Conservation (phyloP, 2,329 filamentous ascomycete genomes). For the Xylariales sp. region DNA sequence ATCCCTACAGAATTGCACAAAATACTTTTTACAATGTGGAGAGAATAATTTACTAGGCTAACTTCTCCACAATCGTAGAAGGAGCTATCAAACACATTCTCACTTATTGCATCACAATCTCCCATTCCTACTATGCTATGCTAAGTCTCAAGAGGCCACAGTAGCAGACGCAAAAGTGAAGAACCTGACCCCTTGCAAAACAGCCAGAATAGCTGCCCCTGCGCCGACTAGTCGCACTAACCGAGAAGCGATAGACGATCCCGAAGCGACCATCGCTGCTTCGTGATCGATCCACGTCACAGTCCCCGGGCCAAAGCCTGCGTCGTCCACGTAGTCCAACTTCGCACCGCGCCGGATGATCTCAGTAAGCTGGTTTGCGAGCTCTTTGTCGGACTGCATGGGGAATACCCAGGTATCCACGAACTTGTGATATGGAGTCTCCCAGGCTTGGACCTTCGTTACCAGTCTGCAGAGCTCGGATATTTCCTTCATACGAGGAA, state of each 20-base stretch:
- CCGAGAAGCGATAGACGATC: not conserved
- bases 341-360: too few relatives aligned
- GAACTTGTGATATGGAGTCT: too few relatives aligned
- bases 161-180: not conserved
- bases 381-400: too few relatives aligned
- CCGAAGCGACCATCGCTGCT: not conserved
- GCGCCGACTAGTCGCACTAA: not conserved
- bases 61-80: not conserved
- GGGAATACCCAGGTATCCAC: too few relatives aligned
- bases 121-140: not conserved
- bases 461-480: not conserved
- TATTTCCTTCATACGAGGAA: slow-evolving; percentile 1
- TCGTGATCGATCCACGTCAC: not conserved
- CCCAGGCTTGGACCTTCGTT: not conserved
- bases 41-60: not conserved
- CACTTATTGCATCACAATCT: not conserved
- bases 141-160: not conserved
- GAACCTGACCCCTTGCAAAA: not conserved
- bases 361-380: too few relatives aligned
- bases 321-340: too few relatives aligned
- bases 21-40: not conserved
- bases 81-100: not conserved
- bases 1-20: not conserved
- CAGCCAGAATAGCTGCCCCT: not conserved
- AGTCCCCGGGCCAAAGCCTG: not conserved